These are phyloP conservation scores for Galerina sulciceps DNA, from an alignment of 768 basidiomycete species.

Conservation along the genomic window DNA sequence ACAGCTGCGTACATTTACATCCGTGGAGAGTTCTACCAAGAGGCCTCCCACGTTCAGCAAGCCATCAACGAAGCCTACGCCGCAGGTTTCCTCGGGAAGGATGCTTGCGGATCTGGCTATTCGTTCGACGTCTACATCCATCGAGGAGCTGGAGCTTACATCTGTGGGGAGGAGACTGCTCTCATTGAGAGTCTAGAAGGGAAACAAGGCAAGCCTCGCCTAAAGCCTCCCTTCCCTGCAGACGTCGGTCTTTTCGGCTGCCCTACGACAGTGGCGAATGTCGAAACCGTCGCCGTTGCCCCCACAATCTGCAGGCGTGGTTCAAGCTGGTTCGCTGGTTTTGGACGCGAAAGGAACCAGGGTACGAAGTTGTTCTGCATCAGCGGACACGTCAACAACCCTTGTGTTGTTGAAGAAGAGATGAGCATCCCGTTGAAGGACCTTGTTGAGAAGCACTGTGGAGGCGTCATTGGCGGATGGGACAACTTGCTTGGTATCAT, in stretches of 20 bases:
- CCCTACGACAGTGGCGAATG: slow-evolving; percentile 96
- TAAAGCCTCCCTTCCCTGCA: slow-evolving; percentile 99
- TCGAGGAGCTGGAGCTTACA: slow-evolving; percentile 97
- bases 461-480: slow-evolving; percentile 94
- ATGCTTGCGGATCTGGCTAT: slow-evolving; percentile 92
- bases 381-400: slow-evolving; percentile 97
- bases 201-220: slow-evolving; percentile 96
- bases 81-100: slow-evolving; percentile 84
- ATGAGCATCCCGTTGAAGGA: slow-evolving; percentile 98
- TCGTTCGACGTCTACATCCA: slow-evolving; percentile 98
- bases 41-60: slow-evolving; percentile 91
- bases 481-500: slow-evolving; percentile 96
- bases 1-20: slow-evolving; percentile 99
- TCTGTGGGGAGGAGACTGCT: slow-evolving; percentile 98
- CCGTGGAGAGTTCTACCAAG: slow-evolving; percentile 97
- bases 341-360: slow-evolving; percentile 90
- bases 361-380: slow-evolving; percentile 98
- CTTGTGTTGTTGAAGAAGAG: slow-evolving; percentile 97
- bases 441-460: slow-evolving; percentile 95
- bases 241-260: slow-evolving; percentile 98
- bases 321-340: slow-evolving; percentile 86
- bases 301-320: slow-evolving; percentile 96
- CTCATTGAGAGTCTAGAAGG: slow-evolving; percentile 97
- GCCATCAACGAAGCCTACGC: slow-evolving; percentile 96
- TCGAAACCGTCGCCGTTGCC: slow-evolving; percentile 97